Evolutionary conservation across 2,329 filamentous ascomycete species (phyloP), one percentile per base, ranked within the genome.

Genomic region (Fusarium veterinarium): DNA sequence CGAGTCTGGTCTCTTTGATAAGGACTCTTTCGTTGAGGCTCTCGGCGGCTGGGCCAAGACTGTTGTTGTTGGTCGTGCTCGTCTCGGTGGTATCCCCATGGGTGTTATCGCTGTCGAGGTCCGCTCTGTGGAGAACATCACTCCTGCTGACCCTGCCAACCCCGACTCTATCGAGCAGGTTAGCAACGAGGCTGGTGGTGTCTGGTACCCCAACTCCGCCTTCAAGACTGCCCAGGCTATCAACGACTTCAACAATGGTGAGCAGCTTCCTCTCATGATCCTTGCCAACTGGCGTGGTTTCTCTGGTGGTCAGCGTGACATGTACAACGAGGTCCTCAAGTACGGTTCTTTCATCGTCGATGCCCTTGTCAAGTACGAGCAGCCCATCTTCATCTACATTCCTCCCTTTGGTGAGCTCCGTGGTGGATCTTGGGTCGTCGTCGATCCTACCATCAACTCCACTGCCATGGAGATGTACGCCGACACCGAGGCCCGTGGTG

Each of bases 291-390:
- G 96, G 96, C 92, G 96, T 91, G 96, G 96, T 87, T 99, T 99
- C 94, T 99, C 96, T 76, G 96, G 96, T 87, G 96, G 96, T 74
- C 96, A 99, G 86, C 94, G 95, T 77, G 96, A 99, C 85, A 99
- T 99, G 96, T 99, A 97, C 91, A 98, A 98, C 86, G 96, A 99
- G 86, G 96, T 99, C 20, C 91, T 99, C 84, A 99, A 99, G 88
- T 99, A 99, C 80, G 96, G 96, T 81, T 98, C 95, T 23, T 98
- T 96, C 89, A 99, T 99, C 80, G 96, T 99, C 76, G 96, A 99
- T 80, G 95, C 95, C 61, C 92, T 99, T 52, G 95, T 97, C 88
- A 97, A 98, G 86, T 99, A 94, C 81, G 94, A 99, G 88, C 96
- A 99, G 87, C 96, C 96, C 61, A 92, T 99, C 84, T 99, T 99